phyloP scores from a whole-genome alignment of 2,329 filamentous ascomycete species.

The Dothistroma pini region DNA sequence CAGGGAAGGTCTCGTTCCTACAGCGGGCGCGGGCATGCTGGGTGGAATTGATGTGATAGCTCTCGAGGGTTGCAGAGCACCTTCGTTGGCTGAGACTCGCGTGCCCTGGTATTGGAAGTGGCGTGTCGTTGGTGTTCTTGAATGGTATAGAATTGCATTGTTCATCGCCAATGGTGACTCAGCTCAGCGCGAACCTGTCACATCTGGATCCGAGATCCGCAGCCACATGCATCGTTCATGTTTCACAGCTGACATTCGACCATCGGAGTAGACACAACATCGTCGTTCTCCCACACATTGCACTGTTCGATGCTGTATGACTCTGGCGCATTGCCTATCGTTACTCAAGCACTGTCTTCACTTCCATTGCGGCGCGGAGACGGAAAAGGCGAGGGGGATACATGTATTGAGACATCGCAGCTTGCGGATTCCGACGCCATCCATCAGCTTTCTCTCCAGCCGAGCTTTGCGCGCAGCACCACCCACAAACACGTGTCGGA shows the following conservation, averaged over 20 bases:
- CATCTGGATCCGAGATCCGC: no score
- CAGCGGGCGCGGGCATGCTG: background rate
- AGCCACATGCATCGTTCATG: background rate
- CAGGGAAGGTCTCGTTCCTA: slow-evolving; percentile 44
- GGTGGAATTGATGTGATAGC: background rate
- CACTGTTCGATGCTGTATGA: background rate
- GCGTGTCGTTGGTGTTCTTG: background rate
- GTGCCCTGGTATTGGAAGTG: background rate
- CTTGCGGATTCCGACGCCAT: background rate
- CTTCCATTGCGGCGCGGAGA: background rate
- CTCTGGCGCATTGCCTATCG: background rate
- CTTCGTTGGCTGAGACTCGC: no score
- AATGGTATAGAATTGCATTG: background rate
- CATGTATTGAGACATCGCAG: background rate
- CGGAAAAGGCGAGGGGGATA: background rate
- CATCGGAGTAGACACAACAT: background rate
- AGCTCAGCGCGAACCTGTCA: background rate
- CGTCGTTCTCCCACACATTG: background rate
- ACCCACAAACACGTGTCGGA: background rate
- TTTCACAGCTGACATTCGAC: background rate
- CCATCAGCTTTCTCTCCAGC: background rate
- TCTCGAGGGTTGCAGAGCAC: no score
- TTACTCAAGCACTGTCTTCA: background rate
- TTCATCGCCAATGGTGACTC: background rate
- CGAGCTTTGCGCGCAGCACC: slow-evolving; percentile 3